These are phyloP conservation scores for Talaromyces adpressus DNA, from an alignment of 495 filamentous ascomycete species.

Conservation along the genomic window DNA sequence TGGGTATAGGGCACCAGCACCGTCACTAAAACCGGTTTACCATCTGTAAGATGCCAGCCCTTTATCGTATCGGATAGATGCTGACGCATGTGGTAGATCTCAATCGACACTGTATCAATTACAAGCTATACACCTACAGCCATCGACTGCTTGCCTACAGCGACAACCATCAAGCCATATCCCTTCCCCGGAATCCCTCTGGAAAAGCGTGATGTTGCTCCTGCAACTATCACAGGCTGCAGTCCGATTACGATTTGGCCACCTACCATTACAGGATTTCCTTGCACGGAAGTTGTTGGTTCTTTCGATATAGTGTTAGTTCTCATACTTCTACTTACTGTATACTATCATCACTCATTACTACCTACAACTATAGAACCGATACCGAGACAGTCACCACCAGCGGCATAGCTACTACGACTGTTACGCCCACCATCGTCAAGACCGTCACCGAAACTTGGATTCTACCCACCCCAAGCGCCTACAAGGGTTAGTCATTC, in stretches of 20 bases:
- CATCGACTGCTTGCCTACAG: neutral
- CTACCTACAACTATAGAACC: neutral
- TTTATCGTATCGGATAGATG: neutral
- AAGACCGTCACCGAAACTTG: no score
- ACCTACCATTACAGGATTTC: neutral
- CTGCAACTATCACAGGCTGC: neutral
- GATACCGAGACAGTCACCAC: constrained; percentile 3
- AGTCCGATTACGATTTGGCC: neutral
- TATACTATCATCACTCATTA: neutral
- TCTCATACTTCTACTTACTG: neutral
- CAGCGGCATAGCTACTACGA: neutral
- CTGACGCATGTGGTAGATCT: neutral
- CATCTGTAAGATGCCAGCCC: neutral
- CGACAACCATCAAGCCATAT: neutral
- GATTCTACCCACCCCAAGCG: no score
- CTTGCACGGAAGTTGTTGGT: neutral
- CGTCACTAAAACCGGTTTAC: neutral
- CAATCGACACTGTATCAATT: neutral
- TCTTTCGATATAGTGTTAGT: neutral
- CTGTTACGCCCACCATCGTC: no score
- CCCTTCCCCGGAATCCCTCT: neutral
- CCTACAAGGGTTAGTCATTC: no score
- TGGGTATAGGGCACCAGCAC: neutral
- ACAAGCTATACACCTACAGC: neutral
- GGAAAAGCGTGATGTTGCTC: neutral